Percentiles rank a stretch among this genome's conserved stretches.
Evolutionary conservation across 257 asterid genomes (phyloP).

Genomic region (Ajuga chamaepitys): DNA sequence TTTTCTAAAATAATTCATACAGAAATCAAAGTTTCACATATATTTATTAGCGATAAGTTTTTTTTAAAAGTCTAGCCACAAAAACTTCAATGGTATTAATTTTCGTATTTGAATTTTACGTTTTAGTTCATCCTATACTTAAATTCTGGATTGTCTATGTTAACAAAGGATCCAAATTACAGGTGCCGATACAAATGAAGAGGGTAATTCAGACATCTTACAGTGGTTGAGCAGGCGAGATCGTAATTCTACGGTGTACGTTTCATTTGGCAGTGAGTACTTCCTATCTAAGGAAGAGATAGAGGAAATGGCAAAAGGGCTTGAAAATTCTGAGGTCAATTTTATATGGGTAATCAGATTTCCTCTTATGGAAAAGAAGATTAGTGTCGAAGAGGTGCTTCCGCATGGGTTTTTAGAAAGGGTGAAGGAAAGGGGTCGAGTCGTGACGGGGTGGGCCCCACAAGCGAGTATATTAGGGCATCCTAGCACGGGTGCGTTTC

Average conservation of each 20-base stretch:
- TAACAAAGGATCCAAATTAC: too few relatives aligned
- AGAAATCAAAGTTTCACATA: too few relatives aligned
- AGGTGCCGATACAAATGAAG: neutral
- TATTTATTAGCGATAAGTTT: too few relatives aligned
- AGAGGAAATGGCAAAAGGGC: conserved; percentile 13
- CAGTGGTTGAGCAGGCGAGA: conserved; percentile 21
- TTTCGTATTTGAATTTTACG: too few relatives aligned
- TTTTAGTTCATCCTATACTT: too few relatives aligned
- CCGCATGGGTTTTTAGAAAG: conserved; percentile 23
- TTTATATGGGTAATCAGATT: conserved; percentile 29
- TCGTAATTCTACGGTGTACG: conserved; percentile 9
- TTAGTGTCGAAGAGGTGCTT: neutral
- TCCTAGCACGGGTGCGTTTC: conserved; percentile 24
- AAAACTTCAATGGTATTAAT: too few relatives aligned
- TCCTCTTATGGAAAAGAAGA: neutral
- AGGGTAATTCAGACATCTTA: conserved; percentile 1
- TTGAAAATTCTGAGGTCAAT: conserved; percentile 13
- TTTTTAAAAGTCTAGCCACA: too few relatives aligned
- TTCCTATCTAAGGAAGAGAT: conserved; percentile 18
- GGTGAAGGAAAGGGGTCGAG: conserved; percentile 12
- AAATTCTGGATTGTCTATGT: too few relatives aligned
- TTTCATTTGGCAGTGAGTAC: conserved; percentile 31
- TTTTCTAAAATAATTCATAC: too few relatives aligned
- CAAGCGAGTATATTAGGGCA: conserved; percentile 26
- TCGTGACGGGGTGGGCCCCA: conserved; percentile 29